phyloP scores from a whole-genome alignment of 1,139 yeast genomes.

The Magnusiomyces paraingens region DNA sequence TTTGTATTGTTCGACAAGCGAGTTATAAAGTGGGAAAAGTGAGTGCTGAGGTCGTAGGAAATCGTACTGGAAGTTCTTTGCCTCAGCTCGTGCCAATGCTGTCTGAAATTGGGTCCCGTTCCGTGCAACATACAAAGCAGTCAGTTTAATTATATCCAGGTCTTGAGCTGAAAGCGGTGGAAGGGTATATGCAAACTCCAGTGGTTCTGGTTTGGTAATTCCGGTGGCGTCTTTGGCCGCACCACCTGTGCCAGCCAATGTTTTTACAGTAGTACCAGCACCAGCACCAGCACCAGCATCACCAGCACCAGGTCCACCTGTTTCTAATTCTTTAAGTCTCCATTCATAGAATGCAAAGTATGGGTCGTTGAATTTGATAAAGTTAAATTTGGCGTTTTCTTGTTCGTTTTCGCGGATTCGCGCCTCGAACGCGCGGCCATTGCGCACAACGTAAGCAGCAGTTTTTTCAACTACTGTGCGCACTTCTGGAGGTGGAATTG shows the following conservation, averaged over 20 bases:
- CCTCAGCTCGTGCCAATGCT: constrained; percentile 37
- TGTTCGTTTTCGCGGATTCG: constrained; percentile 46
- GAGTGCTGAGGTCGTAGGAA: constrained; percentile 61
- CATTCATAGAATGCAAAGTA: constrained; percentile 53
- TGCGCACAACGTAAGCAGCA: constrained; percentile 59
- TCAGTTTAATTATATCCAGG: constrained; percentile 58
- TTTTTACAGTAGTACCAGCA: background rate
- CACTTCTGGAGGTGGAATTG: constrained; percentile 53
- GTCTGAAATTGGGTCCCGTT: constrained; percentile 47
- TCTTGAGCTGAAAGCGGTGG: constrained; percentile 60
- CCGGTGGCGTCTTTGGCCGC: constrained; percentile 16
- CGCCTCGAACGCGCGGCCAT: constrained; percentile 61
- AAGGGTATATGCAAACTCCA: constrained; percentile 43
- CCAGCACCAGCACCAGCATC: constrained; percentile 4
- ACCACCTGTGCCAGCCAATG: constrained; percentile 6
- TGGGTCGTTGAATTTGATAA: constrained; percentile 49
- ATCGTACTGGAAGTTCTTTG: constrained; percentile 54
- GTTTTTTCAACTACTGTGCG: constrained; percentile 60
- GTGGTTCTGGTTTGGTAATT: constrained; percentile 35
- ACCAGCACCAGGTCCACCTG: constrained; percentile 21
- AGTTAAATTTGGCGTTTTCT: constrained; percentile 52
- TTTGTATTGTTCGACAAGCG: constrained; percentile 53
- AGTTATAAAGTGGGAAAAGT: constrained; percentile 46
- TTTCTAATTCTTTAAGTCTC: constrained; percentile 28
- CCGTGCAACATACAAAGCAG: constrained; percentile 60